These are phyloP conservation scores for Apiospora phragmitis DNA, from an alignment of 2,329 filamentous ascomycete species.

Conservation along the genomic window DNA sequence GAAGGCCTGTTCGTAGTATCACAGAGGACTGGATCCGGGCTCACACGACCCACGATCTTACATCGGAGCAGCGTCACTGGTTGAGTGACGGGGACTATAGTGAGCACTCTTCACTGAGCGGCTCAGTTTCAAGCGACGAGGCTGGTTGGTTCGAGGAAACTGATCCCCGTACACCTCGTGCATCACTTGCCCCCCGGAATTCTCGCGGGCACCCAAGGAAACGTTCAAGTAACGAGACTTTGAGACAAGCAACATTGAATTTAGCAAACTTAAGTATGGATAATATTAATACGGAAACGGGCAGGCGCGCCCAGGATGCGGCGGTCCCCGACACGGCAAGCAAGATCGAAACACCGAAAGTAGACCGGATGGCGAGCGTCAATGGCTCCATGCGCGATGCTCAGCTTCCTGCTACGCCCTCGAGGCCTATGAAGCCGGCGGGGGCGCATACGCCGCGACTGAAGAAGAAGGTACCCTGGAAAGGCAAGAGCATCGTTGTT, in stretches of 20 bases:
- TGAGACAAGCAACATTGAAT: conserved; percentile 42
- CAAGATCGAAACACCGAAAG: conserved; percentile 32
- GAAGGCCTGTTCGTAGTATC: conserved; percentile 61
- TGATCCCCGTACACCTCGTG: conserved; percentile 49
- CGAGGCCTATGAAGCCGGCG: conserved; percentile 36
- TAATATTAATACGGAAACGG: conserved; percentile 22
- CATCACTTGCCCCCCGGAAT: conserved; percentile 32
- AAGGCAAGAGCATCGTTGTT: conserved; percentile 72
- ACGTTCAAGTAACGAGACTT: conserved; percentile 58
- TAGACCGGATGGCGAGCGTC: conserved; percentile 30
- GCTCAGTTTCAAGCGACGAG: conserved; percentile 56
- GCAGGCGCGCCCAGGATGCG: conserved; percentile 24
- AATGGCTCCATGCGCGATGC: conserved; percentile 18
- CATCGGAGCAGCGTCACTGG: conserved; percentile 76
- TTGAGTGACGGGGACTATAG: conserved; percentile 77
- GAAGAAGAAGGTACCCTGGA: conserved; percentile 75
- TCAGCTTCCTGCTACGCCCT: conserved; percentile 27
- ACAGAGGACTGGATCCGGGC: conserved; percentile 87
- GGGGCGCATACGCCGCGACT: conserved; percentile 52
- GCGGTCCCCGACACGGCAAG: conserved; percentile 25
- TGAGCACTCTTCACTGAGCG: conserved; percentile 74
- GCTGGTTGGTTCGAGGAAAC: conserved; percentile 50
- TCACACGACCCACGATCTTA: conserved; percentile 71
- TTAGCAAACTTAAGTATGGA: conserved; percentile 27
- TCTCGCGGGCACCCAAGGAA: conserved; percentile 43